Evolutionary conservation across 176 grass and related monocot species (phyloP), one percentile per base, ranked within the genome.

Genomic region (Alopecurus myosuroides): DNA sequence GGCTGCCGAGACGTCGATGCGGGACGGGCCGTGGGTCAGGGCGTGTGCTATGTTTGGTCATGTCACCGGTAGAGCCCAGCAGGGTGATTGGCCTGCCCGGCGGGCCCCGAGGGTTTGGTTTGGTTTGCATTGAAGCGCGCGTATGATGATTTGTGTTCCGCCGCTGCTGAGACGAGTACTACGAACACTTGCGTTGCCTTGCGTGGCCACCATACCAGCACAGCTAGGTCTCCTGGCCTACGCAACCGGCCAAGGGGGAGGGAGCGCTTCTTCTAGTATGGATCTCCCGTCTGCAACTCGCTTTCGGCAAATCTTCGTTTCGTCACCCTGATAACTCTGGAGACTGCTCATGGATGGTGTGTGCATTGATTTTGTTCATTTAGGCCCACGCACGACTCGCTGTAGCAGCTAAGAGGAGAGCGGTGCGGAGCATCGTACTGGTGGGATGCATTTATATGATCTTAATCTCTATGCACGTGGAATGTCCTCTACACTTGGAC

Each of bases 1-100:
- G 28, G 33, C 42, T 23, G 56, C 50, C 9, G 81, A 74, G 53
- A 56, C 70, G 10, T 9, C 14, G 80, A 79, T 69, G 50, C 8
- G 6, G 3, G 57, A 50, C 20, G 48, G 80, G 76, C 58, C 81
- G 80, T 50, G 80, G 80, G 60, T 39, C 52, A 37, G 34, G 13
- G 29, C 39, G 15, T 36, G 88, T 51, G 80, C 89, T 53, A 87
- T 84, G 89, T 84, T 84, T 11, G 76, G 85, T 91, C 89, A 42
- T 84, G 81, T 91, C 85, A 11, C 0, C 0, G 5, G 35, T 52
- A 49, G 84, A 79, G 33, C 56, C 84, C 46, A 4, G 34, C 14
- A 2, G 10, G 65, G 36, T 83, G 74, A 86, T 83, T 79, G 74
- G 74, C 80, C 48, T 52, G 11, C n/a, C 77, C 81, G 3, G 65